phyloP scores from a whole-genome alignment of 768 basidiomycete genomes.

The Suillus bovinus region DNA sequence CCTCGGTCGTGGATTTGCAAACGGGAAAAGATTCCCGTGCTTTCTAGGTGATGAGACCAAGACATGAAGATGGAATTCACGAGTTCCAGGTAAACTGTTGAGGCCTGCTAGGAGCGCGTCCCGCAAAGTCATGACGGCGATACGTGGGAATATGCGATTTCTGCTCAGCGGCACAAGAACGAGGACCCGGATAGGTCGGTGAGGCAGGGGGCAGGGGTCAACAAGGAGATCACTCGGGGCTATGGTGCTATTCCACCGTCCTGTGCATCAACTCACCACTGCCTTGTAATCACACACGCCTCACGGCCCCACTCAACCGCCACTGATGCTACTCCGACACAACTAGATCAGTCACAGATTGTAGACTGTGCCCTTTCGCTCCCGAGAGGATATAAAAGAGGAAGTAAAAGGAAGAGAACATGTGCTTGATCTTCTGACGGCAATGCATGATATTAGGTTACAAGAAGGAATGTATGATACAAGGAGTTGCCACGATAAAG shows the following conservation, averaged over 20 bases:
- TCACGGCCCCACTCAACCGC: not conserved
- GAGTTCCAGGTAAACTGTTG: constrained; percentile 57
- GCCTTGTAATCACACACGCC: constrained; percentile 5
- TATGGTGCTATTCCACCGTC: not conserved
- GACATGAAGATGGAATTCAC: constrained; percentile 74
- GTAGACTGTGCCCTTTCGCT: not conserved
- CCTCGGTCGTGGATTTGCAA: constrained; percentile 64
- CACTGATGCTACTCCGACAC: not conserved
- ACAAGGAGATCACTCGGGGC: not conserved
- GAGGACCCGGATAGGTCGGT: not conserved
- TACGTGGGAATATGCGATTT: constrained; percentile 23
- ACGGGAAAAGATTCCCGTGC: constrained; percentile 70
- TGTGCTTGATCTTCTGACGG: not conserved
- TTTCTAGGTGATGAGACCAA: constrained; percentile 70
- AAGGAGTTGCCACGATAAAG: not conserved
- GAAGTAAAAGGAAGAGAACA: not conserved
- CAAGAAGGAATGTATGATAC: constrained; percentile 1
- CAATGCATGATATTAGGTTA: not conserved
- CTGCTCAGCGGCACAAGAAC: constrained; percentile 10
- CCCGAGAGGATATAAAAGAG: not conserved
- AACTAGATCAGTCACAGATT: not conserved
- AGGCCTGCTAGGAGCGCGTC: constrained; percentile 64
- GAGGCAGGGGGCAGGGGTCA: not conserved
- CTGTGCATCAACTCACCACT: not conserved
- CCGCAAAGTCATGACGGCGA: constrained; percentile 47